A percentile compares a stretch with the other conserved stretches of the same genome.
phyloP scores from a whole-genome alignment of 192 early-diverging fungal species.

The Podila verticillata region DNA sequence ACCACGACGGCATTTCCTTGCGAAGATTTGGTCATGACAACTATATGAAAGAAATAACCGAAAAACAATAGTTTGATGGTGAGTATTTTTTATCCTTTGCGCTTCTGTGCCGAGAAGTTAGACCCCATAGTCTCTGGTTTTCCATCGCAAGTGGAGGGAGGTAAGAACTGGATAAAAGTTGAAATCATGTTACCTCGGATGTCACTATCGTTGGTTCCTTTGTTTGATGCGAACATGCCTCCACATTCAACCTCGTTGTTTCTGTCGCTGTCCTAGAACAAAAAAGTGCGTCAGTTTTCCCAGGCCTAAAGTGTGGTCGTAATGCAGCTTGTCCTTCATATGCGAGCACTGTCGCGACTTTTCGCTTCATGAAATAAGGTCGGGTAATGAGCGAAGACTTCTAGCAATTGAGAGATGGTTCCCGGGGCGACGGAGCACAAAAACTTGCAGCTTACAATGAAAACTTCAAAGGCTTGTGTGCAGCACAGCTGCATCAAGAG shows the following conservation, averaged over 20 bases:
- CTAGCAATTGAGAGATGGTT: background rate
- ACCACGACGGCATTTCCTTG: slow-evolving; percentile 53
- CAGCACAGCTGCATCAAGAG: slow-evolving; percentile 17
- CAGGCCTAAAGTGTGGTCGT: too few species aligned
- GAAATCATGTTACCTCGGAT: slow-evolving; percentile 20
- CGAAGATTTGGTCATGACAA: slow-evolving; percentile 41
- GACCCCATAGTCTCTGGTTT: too few species aligned
- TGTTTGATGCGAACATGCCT: slow-evolving; percentile 31
- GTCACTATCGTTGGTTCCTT: slow-evolving; percentile 27
- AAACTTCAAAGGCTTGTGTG: slow-evolving; percentile 32
- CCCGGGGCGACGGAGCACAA: background rate
- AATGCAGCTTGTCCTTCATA: too few species aligned
- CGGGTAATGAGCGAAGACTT: too few species aligned
- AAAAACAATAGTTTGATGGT: background rate
- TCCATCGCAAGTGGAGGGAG: too few species aligned
- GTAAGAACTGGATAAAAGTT: too few species aligned
- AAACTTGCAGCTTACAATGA: slow-evolving; percentile 13
- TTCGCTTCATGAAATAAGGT: too few species aligned
- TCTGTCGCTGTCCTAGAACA: slow-evolving; percentile 13
- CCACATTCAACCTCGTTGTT: slow-evolving; percentile 6
- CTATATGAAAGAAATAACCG: slow-evolving; percentile 3
- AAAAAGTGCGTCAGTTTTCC: background rate
- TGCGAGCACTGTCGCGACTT: too few species aligned
- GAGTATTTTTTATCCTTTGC: background rate
- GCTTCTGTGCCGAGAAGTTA: too few species aligned